Base-by-base conservation (phyloP, 192 early-diverging fungal genomes). In the Piromyces sp. region DNA sequence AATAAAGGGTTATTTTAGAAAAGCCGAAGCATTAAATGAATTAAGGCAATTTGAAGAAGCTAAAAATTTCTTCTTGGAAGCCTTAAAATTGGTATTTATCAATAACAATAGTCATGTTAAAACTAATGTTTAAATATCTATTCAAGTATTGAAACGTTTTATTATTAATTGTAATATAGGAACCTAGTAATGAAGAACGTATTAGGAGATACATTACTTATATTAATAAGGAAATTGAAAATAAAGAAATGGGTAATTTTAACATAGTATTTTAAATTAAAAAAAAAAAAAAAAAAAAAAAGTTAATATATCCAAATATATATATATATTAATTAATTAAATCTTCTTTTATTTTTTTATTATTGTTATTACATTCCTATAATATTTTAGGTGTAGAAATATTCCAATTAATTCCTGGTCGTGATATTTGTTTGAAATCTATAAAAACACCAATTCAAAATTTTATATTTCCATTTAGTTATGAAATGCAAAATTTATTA, bases 401-500 rank as follows among this genome's bases (percentile, higher is more conserved):
- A 14, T 84, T 89, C 38, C 93, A 95, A 83, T 83, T 96, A 30
- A 85, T 89, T 29, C 88, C 93, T 3, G 95, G 94, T 3, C 85
- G 91, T 13, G 94, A 96, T 84, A 88, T 95, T 83, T 92, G 92
- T 58, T 79, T 84, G 38, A 86, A 84, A 78, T 84, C 91, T 30
- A 37, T 88, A 29, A 82, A 91, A 33, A 90, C 92, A 36, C 94
- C 93, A 68, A 92, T 97, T 68, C 92, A 95, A 81, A 90, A 88
- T 40, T 80, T 88, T 79, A 90, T 97, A 31, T 94, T 91, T 83
- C 90, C 90, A 79, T 95, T 92, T 85, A 96, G 96, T 13, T 84
- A 84, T 15, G 88, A 91, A 29, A 95, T 97, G 95, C 89, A 88
- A 79, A 97, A 97, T 86, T 95, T 92, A 82, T 89, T 96, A 28